Conservation (phyloP, 345 rosid species). For the Citrus sinensis region DNA sequence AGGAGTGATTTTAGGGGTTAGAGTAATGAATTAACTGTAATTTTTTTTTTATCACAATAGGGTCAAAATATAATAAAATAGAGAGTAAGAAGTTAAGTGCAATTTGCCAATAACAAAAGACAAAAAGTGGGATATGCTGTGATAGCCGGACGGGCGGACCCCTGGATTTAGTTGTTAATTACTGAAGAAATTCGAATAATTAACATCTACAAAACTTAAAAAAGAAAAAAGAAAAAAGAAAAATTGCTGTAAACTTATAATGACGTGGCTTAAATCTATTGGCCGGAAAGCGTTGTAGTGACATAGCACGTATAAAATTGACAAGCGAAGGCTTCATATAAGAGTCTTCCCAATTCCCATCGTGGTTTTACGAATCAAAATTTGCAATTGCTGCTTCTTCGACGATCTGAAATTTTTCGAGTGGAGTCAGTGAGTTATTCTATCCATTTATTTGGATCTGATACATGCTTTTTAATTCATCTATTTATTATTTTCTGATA, state of each 20-base stretch:
- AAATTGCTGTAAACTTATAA: not conserved
- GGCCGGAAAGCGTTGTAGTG: not conserved
- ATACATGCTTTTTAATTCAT: not conserved
- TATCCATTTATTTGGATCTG: not conserved
- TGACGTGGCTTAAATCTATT: slow-evolving; percentile 11
- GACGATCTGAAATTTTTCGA: not conserved
- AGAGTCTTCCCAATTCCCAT: not conserved
- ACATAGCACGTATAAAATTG: not conserved
- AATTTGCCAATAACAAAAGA: too few species aligned
- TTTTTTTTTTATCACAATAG: too few species aligned
- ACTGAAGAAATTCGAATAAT: too few species aligned
- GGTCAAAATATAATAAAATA: too few species aligned
- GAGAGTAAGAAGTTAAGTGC: rapidly evolving
- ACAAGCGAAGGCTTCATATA: not conserved
- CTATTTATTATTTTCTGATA: not conserved
- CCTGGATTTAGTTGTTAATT: too few species aligned
- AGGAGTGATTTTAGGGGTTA: too few species aligned
- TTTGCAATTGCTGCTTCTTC: not conserved
- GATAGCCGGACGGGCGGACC: too few species aligned
- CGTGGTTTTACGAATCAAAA: too few species aligned
- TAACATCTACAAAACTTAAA: not conserved
- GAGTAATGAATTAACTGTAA: too few species aligned
- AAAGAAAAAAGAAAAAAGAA: too few species aligned
- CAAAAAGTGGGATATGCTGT: too few species aligned
- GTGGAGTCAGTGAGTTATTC: slow-evolving; percentile 4